Conservation (phyloP, 352 stramenopile species). For the Phytophthora uliginosa region DNA sequence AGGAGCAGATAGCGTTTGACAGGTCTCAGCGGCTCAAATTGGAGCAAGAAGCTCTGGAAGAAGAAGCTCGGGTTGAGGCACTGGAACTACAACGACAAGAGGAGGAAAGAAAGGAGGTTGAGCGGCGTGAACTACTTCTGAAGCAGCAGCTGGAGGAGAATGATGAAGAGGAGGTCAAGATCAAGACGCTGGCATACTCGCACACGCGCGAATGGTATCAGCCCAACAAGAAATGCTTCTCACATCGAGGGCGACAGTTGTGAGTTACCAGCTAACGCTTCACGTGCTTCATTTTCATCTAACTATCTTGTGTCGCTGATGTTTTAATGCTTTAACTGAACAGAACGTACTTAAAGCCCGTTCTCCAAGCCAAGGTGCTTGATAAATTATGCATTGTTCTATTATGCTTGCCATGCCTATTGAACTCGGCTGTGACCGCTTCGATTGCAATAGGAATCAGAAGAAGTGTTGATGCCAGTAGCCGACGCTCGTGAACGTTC, state of each 20-base stretch:
- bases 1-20: conserved; percentile 31
- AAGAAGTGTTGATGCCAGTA: conserved; percentile 10
- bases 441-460: conserved; percentile 18
- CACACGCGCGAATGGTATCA: conserved; percentile 72
- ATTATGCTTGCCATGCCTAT: background rate
- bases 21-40: conserved; percentile 24
- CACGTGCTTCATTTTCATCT: background rate
- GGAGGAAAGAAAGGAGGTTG: conserved; percentile 30
- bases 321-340: background rate
- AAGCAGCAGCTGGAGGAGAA: conserved; percentile 58
- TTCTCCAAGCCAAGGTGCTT: conserved; percentile 49
- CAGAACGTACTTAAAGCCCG: conserved; percentile 73
- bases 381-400: background rate
- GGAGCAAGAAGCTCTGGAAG: conserved; percentile 31
- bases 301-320: conserved; percentile 2
- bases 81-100: conserved; percentile 28
- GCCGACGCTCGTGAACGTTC: conserved; percentile 9
- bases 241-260: conserved; percentile 63
- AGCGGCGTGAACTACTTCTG: conserved; percentile 32
- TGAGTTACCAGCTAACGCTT: conserved; percentile 28
- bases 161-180: conserved; percentile 69
- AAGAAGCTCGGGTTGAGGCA: conserved; percentile 30
- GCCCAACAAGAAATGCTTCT: conserved; percentile 73
- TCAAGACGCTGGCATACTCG: conserved; percentile 65
- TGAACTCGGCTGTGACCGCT: background rate